Conservation (phyloP, 1,284 basidiomycete genomes). For the Tremellales sp. region DNA sequence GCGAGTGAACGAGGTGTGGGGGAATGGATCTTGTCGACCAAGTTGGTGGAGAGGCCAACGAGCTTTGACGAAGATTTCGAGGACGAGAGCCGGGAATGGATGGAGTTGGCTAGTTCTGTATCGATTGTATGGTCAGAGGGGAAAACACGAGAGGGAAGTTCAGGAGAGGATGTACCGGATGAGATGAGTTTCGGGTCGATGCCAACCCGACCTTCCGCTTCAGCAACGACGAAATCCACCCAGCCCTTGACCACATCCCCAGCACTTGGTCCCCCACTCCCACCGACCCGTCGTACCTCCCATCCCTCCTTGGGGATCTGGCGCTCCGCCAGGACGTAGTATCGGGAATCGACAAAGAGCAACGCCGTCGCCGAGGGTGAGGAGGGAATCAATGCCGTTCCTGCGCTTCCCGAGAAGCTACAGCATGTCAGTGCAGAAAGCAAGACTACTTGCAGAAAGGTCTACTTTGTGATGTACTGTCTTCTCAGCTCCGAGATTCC, state of each 20-base stretch:
- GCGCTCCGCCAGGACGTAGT: conserved; percentile 77
- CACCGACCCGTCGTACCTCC: conserved; percentile 67
- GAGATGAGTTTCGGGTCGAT: conserved; percentile 85
- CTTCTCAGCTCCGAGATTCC: conserved; percentile 73
- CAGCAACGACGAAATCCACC: conserved; percentile 70
- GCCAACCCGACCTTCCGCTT: conserved; percentile 65
- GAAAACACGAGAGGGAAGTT: not conserved
- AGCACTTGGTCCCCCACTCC: conserved; percentile 48
- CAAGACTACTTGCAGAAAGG: not conserved
- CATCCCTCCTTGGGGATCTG: conserved; percentile 71
- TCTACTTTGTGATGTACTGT: conserved; percentile 66
- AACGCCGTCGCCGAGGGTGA: conserved; percentile 55
- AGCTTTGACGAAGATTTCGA: conserved; percentile 60
- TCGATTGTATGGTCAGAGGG: not conserved
- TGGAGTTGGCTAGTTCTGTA: conserved; percentile 18
- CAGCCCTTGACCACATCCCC: conserved; percentile 59
- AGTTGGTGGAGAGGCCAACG: conserved; percentile 60
- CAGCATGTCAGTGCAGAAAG: not conserved
- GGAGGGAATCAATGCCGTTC: conserved; percentile 70
- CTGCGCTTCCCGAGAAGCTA: conserved; percentile 83
- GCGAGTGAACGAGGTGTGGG: conserved; percentile 65
- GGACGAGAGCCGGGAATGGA: conserved; percentile 40
- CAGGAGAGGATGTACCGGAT: conserved; percentile 49
- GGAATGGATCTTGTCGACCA: conserved; percentile 78
- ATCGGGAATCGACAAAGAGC: conserved; percentile 80